These are phyloP conservation scores for Nematocida parisii DNA, from an alignment of 371 early-diverging fungal species.

Conservation along the genomic window DNA sequence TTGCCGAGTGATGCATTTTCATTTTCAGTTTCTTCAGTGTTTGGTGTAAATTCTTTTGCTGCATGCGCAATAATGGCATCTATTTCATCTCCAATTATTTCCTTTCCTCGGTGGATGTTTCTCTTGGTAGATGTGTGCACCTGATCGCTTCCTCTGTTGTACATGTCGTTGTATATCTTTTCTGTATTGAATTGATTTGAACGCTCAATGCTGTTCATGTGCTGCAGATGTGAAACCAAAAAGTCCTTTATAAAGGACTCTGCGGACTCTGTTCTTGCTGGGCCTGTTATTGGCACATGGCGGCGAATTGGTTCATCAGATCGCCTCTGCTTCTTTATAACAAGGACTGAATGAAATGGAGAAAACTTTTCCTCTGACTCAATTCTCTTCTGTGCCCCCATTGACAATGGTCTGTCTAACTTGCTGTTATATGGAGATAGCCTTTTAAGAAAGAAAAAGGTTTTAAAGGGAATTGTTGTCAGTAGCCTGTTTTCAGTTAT, in stretches of 20 bases:
- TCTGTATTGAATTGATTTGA: slow-evolving; percentile 50
- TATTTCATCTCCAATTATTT: slow-evolving; percentile 45
- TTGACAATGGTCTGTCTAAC: slow-evolving; percentile 35
- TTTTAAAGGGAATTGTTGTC: slow-evolving; percentile 29
- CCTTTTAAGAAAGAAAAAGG: slow-evolving; percentile 12
- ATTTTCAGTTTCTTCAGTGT: slow-evolving; percentile 10
- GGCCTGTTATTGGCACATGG: neutral
- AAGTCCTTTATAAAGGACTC: slow-evolving; percentile 55
- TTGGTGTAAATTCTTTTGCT: slow-evolving; percentile 21
- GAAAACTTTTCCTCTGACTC: slow-evolving; percentile 50
- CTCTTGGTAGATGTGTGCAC: neutral
- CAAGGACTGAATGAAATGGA: slow-evolving; percentile 45
- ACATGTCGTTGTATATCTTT: slow-evolving; percentile 51
- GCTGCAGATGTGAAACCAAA: slow-evolving; percentile 39
- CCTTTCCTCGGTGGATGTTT: neutral
- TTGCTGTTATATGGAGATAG: slow-evolving; percentile 21
- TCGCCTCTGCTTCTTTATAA: slow-evolving; percentile 19
- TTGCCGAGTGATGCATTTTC: neutral
- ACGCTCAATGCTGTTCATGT: slow-evolving; percentile 7
- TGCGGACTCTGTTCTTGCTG: slow-evolving; percentile 4
- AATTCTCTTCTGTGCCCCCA: slow-evolving; percentile 41
- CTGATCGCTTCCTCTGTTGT: neutral
- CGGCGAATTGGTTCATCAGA: neutral
- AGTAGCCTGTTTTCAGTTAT: slow-evolving; percentile 11
- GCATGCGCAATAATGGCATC: slow-evolving; percentile 48